phyloP scores from a whole-genome alignment of 495 filamentous ascomycete genomes.

The Daldinia grandis region DNA sequence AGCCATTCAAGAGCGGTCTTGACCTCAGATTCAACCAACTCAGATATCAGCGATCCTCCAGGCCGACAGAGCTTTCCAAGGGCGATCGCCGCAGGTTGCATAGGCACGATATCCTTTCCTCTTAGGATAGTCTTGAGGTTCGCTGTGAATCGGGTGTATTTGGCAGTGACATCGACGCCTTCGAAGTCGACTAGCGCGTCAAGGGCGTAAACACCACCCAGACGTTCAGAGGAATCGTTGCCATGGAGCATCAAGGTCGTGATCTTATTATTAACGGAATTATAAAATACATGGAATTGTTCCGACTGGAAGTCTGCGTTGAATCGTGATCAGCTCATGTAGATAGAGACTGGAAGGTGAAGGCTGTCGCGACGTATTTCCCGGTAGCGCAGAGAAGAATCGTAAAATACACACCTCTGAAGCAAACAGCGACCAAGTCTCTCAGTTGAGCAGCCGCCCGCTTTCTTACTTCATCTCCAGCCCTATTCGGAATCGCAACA shows the following conservation, averaged over 20 bases:
- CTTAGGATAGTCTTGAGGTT: conserved; percentile 87
- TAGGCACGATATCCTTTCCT: conserved; percentile 85
- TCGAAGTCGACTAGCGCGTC: conserved; percentile 94
- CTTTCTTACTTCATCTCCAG: conserved; percentile 47
- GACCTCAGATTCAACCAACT: conserved; percentile 95
- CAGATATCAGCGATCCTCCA: conserved; percentile 92
- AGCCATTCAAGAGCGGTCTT: conserved; percentile 95
- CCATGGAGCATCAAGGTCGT: conserved; percentile 80
- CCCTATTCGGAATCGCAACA: conserved; percentile 23
- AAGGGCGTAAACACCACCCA: conserved; percentile 91
- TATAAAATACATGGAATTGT: conserved; percentile 81
- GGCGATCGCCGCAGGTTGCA: conserved; percentile 86
- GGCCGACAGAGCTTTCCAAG: conserved; percentile 89
- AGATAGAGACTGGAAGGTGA: neutral
- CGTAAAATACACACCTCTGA: conserved; percentile 43
- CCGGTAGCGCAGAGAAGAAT: neutral
- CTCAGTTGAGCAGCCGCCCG: conserved; percentile 44
- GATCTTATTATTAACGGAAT: conserved; percentile 77
- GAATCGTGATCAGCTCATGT: conserved; percentile 19
- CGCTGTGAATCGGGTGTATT: conserved; percentile 90
- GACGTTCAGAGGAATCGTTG: conserved; percentile 82
- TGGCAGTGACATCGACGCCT: conserved; percentile 90
- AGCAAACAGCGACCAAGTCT: conserved; percentile 47
- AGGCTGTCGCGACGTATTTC: neutral
- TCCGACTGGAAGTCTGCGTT: conserved; percentile 75